Base-by-base conservation (phyloP, 768 basidiomycete genomes). In the Leccinum sublutescens region DNA sequence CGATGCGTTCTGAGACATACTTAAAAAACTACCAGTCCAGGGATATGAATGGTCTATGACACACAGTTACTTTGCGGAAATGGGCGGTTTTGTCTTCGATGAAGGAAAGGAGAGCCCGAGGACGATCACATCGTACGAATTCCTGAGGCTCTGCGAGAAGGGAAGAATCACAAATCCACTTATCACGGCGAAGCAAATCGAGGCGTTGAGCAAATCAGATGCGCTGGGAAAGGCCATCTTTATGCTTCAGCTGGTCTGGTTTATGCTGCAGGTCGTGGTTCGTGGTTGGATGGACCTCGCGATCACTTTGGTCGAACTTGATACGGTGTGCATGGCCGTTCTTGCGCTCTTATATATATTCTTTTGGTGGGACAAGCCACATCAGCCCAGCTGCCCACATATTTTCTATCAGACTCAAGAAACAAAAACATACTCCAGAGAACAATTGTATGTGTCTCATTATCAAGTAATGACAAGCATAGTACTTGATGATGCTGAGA, bases 291-390 rank as follows among this genome's bases (percentile, higher is more conserved):
- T 19, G 19, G n/a, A 25, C 11, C 36, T 57, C 8, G 56, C 50
- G 8, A 19, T 57, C 50, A 57, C 56, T 5, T 12, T 57, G 36
- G 50, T 57, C 49, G 49, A 57, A 21, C 49, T 57, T 14, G 56
- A 57, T 29, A 57, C 56, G 29, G 7, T 57, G n/a, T 57, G 56
- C 21, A 38, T 57, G 50, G 15, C 25, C 8, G 27, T 21, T 4
- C 36, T 57, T 11, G 50, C 56, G 2, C 23, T 57, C 17, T 2
- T 38, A 21, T 50, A 51, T 21, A 19, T 57, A 17, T n/a, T 51
- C 36, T 51, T 57, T 31, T 57, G 56, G 56, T 51, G 49, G 56
- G 14, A 51, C 51, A 52, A 52, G 51, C 51, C 51, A 21, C 34
- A 33, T 21, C 34, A 34, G 33, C 31, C 33, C 21, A 4, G 36